phyloP scores from a whole-genome alignment of 768 basidiomycete species.

The Amanita thiersii region DNA sequence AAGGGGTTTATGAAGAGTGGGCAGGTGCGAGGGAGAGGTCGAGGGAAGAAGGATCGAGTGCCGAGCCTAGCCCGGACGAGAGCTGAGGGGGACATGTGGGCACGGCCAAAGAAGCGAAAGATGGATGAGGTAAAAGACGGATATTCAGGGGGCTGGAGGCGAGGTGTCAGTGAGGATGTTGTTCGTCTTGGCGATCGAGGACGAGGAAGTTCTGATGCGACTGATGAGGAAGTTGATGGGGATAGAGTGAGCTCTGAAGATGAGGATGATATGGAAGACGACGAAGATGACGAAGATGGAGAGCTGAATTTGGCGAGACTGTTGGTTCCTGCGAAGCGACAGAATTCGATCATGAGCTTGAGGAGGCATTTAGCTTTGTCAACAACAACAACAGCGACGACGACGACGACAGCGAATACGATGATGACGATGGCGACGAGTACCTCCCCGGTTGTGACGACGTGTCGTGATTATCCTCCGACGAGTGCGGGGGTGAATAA shows the following conservation, averaged over 20 bases:
- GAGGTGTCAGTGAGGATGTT: not conserved
- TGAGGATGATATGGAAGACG: conserved; percentile 22
- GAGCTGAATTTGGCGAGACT: conserved; percentile 62
- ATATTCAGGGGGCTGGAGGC: conserved; percentile 2
- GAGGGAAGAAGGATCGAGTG: conserved; percentile 29
- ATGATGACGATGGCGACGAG: not conserved
- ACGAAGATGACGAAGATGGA: conserved; percentile 36
- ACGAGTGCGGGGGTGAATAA: no score
- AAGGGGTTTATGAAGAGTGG: conserved; percentile 19
- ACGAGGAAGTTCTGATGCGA: conserved; percentile 5
- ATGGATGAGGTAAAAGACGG: conserved; percentile 7
- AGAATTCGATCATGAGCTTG: conserved; percentile 67
- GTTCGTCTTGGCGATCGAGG: conserved; percentile 5
- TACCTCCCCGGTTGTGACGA: not conserved
- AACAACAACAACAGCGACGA: not conserved
- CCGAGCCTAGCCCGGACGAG: conserved; percentile 56
- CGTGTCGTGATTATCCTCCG: no score
- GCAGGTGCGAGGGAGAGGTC: conserved; percentile 17
- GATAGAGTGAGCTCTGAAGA: conserved; percentile 8
- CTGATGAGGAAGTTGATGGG: not conserved
- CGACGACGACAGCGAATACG: not conserved
- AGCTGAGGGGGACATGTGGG: conserved; percentile 53
- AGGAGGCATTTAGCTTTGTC: conserved; percentile 42
- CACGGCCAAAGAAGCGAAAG: conserved; percentile 15
- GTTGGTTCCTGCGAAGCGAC: conserved; percentile 63